These are phyloP conservation scores for Lactifluus pinguis DNA, from an alignment of 768 basidiomycete genomes.

Conservation along the genomic window DNA sequence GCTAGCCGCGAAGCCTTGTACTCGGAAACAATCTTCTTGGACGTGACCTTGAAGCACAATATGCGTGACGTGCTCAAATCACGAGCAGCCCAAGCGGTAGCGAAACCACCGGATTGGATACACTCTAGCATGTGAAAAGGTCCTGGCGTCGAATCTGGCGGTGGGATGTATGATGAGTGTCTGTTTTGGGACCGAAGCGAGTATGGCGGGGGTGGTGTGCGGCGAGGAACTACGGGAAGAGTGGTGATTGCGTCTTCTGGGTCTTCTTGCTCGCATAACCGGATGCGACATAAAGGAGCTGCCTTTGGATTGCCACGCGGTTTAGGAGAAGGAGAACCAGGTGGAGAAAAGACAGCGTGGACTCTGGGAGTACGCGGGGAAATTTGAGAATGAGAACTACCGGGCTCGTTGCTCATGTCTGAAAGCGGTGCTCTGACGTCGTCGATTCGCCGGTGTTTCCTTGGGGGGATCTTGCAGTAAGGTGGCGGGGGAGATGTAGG, in stretches of 20 bases:
- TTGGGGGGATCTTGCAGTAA: slow-evolving; percentile 11
- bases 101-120: slow-evolving; percentile 12
- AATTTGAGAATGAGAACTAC: not conserved
- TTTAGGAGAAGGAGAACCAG: not conserved
- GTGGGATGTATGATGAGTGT: slow-evolving; percentile 13
- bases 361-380: slow-evolving; percentile 1
- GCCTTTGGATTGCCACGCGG: not conserved
- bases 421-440: slow-evolving; percentile 9
- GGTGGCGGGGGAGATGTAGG: slow-evolving; percentile 3
- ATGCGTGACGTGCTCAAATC: slow-evolving; percentile 16
- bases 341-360: not conserved
- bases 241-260: slow-evolving; percentile 1
- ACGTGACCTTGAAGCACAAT: slow-evolving; percentile 13
- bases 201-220: slow-evolving; percentile 6
- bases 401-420: slow-evolving; percentile 15
- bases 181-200: slow-evolving; percentile 16
- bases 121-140: slow-evolving; percentile 19
- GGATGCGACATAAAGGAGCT: not conserved
- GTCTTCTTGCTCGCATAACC: slow-evolving; percentile 12
- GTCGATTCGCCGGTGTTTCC: slow-evolving; percentile 11
- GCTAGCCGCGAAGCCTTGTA: slow-evolving; percentile 12
- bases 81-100: slow-evolving; percentile 17
- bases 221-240: slow-evolving; percentile 8
- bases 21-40: slow-evolving; percentile 12
- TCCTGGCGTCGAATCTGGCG: slow-evolving; percentile 8